Conservation (phyloP, 2,329 filamentous ascomycete species). For the Rhytidhysteron rufulum region DNA sequence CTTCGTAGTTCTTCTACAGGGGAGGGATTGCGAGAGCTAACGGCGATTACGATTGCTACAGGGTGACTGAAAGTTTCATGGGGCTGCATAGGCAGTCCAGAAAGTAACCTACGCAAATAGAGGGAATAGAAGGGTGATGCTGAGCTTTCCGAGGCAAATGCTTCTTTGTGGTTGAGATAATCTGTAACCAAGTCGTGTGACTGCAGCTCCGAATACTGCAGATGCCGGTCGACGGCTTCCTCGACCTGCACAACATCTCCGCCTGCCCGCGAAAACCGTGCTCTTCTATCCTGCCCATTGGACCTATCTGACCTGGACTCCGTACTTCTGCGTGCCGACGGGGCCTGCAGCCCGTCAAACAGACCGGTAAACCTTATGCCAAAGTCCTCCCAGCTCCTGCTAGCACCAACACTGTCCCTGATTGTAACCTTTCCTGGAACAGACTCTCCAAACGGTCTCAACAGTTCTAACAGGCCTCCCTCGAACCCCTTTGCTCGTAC, state of each 20-base stretch:
- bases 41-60: slow-evolving; percentile 89
- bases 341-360: slow-evolving; percentile 47
- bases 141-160: slow-evolving; percentile 18
- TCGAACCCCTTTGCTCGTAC: slow-evolving; percentile 79
- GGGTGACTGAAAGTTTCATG: slow-evolving; percentile 95
- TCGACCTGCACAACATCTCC: slow-evolving; percentile 68
- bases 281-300: slow-evolving; percentile 18
- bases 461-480: slow-evolving; percentile 75
- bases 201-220: slow-evolving; percentile 67
- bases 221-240: slow-evolving; percentile 72
- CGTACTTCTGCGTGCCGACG: slow-evolving; percentile 31
- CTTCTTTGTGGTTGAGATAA: slow-evolving; percentile 41
- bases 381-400: slow-evolving; percentile 83
- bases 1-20: slow-evolving; percentile 84
- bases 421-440: slow-evolving; percentile 86
- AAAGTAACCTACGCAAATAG: slow-evolving; percentile 79
- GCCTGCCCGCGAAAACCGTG: slow-evolving; percentile 35
- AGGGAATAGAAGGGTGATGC: slow-evolving; percentile 78
- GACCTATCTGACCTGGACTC: slow-evolving; percentile 30
- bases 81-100: slow-evolving; percentile 70
- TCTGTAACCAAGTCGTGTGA: slow-evolving; percentile 31
- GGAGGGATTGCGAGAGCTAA: slow-evolving; percentile 78
- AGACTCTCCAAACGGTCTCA: slow-evolving; percentile 86
- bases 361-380: slow-evolving; percentile 79
- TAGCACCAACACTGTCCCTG: slow-evolving; percentile 82